These are phyloP conservation scores for Trichaptum fuscoviolaceum DNA, from an alignment of 768 basidiomycete species.

Conservation along the genomic window DNA sequence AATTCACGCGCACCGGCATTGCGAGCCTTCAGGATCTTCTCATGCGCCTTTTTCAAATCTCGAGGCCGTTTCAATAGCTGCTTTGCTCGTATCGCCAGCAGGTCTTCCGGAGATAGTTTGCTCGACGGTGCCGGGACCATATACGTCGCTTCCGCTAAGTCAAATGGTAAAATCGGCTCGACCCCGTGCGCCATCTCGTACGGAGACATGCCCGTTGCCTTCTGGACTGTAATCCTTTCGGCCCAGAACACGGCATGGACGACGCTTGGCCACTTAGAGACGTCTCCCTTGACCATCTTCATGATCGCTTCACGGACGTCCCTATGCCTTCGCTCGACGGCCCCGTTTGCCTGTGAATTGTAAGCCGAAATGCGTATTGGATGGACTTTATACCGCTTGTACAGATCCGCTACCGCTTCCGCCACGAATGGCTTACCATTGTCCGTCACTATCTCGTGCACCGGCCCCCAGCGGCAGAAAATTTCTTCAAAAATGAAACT, in stretches of 20 bases:
- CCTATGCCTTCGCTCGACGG: constrained; percentile 26
- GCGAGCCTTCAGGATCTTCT: background rate
- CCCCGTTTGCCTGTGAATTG: constrained; percentile 37
- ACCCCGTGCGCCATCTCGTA: constrained; percentile 1
- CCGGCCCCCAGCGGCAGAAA: constrained; percentile 34
- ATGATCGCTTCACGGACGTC: constrained; percentile 29
- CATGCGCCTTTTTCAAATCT: background rate
- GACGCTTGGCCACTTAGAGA: constrained; percentile 5
- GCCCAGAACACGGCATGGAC: constrained; percentile 30
- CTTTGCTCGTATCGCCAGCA: constrained; percentile 9
- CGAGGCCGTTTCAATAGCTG: constrained; percentile 13
- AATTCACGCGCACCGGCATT: background rate
- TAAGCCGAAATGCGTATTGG: constrained; percentile 38
- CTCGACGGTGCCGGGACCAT: background rate
- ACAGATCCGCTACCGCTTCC: constrained; percentile 18
- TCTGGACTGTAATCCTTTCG: constrained; percentile 26
- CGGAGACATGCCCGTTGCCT: constrained; percentile 28
- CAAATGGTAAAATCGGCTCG: constrained; percentile 18
- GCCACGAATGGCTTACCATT: constrained; percentile 31
- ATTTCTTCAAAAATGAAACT: constrained; percentile 32
- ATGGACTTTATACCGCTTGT: constrained; percentile 25
- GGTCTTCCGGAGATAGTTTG: constrained; percentile 12
- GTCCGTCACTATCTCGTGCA: constrained; percentile 36
- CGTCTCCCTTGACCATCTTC: constrained; percentile 28
- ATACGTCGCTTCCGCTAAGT: constrained; percentile 18